Evolutionary conservation across 2,329 filamentous ascomycete genomes (phyloP).

Genomic region (Penicillium sp.): DNA sequence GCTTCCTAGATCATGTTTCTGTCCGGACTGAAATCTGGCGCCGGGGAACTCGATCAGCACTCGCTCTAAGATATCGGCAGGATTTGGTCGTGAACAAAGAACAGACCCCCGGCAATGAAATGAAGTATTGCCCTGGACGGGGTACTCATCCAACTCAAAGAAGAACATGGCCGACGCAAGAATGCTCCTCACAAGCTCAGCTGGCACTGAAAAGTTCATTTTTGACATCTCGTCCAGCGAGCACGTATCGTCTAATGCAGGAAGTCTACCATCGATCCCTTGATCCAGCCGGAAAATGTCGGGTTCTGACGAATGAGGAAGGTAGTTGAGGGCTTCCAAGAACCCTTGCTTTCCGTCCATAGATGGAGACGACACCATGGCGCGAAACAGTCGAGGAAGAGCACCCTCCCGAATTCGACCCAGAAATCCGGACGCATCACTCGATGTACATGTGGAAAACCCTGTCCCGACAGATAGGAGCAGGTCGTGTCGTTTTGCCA

Average conservation of each 20-base stretch:
- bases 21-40: constrained; percentile 3
- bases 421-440: not conserved
- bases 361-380: constrained; percentile 20
- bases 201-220: constrained; percentile 13
- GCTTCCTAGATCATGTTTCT: not conserved
- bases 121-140: constrained; percentile 6
- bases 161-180: constrained; percentile 20
- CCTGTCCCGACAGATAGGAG: not conserved
- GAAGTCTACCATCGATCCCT: not conserved
- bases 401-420: constrained; percentile 1
- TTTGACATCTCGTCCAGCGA: constrained; percentile 6
- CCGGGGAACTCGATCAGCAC: constrained; percentile 11
- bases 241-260: constrained; percentile 11
- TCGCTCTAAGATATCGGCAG: constrained; percentile 5
- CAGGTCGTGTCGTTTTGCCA: too few relatives aligned
- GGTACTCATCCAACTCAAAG: constrained; percentile 21
- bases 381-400: constrained; percentile 18
- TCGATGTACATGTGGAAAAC: constrained; percentile 8
- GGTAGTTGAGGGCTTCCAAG: constrained; percentile 16
- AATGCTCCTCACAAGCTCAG: constrained; percentile 15
- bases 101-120: constrained; percentile 21
- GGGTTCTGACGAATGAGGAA: not conserved
- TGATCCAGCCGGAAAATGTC: constrained; percentile 12
- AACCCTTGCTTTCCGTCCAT: constrained; percentile 21
- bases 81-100: constrained; percentile 9